These are phyloP conservation scores for Platanthera guangdongensis DNA, from an alignment of 106 monocot genomes.

Conservation along the genomic window DNA sequence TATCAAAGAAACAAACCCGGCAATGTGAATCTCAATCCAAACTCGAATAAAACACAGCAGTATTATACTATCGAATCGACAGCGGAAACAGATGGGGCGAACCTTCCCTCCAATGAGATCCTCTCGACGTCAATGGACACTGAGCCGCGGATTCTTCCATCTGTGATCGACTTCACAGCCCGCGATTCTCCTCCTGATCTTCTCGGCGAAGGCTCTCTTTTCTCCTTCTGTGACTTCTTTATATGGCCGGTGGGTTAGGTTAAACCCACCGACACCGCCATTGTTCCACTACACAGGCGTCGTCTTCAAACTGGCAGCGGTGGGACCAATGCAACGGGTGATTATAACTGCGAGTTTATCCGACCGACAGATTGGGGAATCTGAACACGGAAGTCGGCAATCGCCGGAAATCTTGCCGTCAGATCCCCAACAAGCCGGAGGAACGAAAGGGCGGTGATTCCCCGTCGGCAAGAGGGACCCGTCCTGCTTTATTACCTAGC, in stretches of 20 bases:
- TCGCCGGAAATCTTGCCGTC: background rate
- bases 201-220: background rate
- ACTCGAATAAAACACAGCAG: background rate
- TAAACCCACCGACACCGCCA: conserved; percentile 11
- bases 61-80: background rate
- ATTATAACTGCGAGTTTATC: background rate
- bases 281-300: background rate
- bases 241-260: background rate
- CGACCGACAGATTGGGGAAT: background rate
- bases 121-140: conserved; percentile 73
- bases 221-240: background rate
- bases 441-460: background rate
- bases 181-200: background rate
- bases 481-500: background rate
- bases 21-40: background rate
- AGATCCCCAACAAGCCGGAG: background rate
- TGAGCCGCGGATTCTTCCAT: conserved; percentile 64
- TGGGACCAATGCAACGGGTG: background rate
- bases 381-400: background rate
- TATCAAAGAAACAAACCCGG: background rate
- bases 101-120: conserved; percentile 72
- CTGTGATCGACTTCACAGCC: background rate
- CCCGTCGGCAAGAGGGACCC: background rate
- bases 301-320: background rate
- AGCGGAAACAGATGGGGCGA: background rate